These are phyloP conservation scores for Taiwanofungus camphoratus DNA, from an alignment of 1,284 basidiomycete genomes.

Conservation along the genomic window DNA sequence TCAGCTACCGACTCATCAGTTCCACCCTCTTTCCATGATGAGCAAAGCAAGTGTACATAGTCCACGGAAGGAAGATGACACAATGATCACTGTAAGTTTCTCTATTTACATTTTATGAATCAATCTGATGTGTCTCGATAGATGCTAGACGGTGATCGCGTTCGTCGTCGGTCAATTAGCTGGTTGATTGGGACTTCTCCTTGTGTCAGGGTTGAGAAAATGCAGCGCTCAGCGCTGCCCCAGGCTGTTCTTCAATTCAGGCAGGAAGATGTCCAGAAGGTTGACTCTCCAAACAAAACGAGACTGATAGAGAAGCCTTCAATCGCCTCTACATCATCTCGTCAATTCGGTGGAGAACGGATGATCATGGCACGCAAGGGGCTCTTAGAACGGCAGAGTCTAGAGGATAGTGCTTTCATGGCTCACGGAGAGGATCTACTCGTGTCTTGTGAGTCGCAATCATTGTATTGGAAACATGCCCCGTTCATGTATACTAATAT, in stretches of 20 bases:
- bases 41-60: constrained; percentile 49
- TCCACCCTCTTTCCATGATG: constrained; percentile 58
- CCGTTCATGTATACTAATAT: constrained; percentile 13
- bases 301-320: constrained; percentile 54
- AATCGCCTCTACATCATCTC: constrained; percentile 54
- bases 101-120: background rate
- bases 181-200: constrained; percentile 69
- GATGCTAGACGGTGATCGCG: constrained; percentile 74
- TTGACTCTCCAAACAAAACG: constrained; percentile 33
- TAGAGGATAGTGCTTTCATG: constrained; percentile 57
- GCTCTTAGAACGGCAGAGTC: constrained; percentile 56
- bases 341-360: constrained; percentile 56
- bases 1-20: constrained; percentile 31
- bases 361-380: constrained; percentile 63
- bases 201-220: constrained; percentile 58
- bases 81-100: constrained; percentile 65
- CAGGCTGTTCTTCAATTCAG: constrained; percentile 28
- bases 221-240: constrained; percentile 37
- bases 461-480: constrained; percentile 2
- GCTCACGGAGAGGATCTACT: constrained; percentile 61
- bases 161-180: constrained; percentile 59
- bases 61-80: constrained; percentile 62
- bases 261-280: constrained; percentile 28
- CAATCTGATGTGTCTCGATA: constrained; percentile 22
- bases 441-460: constrained; percentile 40